A percentile compares a stretch with the other conserved stretches of the same genome.
These are phyloP conservation scores for Gnetum montanum DNA, from an alignment of 75 land plant genomes.

Conservation along the genomic window DNA sequence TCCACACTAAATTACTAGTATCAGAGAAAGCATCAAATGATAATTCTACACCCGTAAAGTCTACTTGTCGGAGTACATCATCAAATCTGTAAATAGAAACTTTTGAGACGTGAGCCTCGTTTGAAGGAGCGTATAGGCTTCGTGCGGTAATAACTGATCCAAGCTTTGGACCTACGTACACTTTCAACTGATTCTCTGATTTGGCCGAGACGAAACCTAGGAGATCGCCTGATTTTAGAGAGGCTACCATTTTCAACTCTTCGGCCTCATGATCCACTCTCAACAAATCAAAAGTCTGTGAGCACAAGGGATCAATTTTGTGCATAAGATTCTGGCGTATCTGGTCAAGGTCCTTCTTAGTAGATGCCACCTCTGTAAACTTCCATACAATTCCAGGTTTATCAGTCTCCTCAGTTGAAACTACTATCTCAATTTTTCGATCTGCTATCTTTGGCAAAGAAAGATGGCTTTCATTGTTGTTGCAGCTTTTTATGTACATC, in stretches of 20 bases:
- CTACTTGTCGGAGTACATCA: background rate
- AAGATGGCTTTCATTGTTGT: background rate
- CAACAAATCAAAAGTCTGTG: too few species aligned
- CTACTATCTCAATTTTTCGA: too few species aligned
- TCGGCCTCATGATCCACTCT: too few species aligned
- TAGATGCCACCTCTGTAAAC: background rate
- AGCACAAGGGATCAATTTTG: background rate
- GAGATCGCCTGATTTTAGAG: too few species aligned
- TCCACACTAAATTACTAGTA: background rate
- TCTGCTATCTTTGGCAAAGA: background rate
- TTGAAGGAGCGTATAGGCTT: background rate
- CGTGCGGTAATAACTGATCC: background rate
- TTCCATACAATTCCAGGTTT: background rate
- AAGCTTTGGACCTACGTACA: background rate
- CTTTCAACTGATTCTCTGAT: background rate
- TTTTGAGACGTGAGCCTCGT: background rate
- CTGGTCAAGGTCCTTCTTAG: too few species aligned
- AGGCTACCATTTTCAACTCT: background rate
- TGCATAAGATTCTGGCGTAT: background rate
- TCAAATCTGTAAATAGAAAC: background rate
- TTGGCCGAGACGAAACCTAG: background rate
- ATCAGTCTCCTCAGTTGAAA: background rate
- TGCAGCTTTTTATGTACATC: background rate
- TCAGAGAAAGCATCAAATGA: background rate
- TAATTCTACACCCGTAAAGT: background rate